Percentiles rank a stretch among this genome's conserved stretches.
These are phyloP conservation scores for Eimeria maxima DNA, from an alignment of 169 alveolate species.

Conservation along the genomic window DNA sequence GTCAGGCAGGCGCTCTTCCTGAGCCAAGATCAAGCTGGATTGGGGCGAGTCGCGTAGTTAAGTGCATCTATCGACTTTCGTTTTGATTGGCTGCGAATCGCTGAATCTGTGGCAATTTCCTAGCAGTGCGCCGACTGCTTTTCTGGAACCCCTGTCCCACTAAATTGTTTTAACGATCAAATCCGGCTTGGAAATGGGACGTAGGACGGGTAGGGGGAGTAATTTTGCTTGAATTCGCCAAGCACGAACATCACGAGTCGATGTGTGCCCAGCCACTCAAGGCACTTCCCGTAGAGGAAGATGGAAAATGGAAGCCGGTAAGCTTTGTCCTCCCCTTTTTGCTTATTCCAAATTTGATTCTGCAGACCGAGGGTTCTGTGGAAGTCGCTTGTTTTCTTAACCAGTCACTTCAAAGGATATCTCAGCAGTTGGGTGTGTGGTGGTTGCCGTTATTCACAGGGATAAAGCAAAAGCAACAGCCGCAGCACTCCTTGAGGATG, in stretches of 20 bases:
- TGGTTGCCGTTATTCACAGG: slow-evolving; percentile 6
- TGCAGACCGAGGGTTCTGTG: not conserved
- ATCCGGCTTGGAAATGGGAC: no score
- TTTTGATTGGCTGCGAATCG: not conserved
- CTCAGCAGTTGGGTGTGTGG: not conserved
- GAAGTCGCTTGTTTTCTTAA: not conserved
- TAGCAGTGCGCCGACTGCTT: not conserved
- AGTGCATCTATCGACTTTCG: not conserved
- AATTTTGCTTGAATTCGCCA: not conserved
- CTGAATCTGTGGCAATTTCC: not conserved
- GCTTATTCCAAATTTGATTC: not conserved
- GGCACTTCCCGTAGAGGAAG: slow-evolving; percentile 74
- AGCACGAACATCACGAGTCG: slow-evolving; percentile 2
- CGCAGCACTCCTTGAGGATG: slow-evolving; percentile 74
- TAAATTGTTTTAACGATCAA: not conserved
- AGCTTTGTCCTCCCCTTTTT: not conserved
- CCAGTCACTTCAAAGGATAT: not conserved
- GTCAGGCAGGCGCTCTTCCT: not conserved
- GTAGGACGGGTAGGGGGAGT: not conserved
- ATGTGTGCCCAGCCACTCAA: slow-evolving; percentile 29
- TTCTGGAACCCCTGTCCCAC: not conserved
- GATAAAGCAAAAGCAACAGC: slow-evolving; percentile 67
- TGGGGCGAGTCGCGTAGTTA: not conserved
- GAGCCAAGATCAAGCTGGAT: not conserved
- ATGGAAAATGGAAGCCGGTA: slow-evolving; percentile 73